Evolutionary conservation across 2,329 filamentous ascomycete species (phyloP).

Genomic region (Paecilomyces niveus): DNA sequence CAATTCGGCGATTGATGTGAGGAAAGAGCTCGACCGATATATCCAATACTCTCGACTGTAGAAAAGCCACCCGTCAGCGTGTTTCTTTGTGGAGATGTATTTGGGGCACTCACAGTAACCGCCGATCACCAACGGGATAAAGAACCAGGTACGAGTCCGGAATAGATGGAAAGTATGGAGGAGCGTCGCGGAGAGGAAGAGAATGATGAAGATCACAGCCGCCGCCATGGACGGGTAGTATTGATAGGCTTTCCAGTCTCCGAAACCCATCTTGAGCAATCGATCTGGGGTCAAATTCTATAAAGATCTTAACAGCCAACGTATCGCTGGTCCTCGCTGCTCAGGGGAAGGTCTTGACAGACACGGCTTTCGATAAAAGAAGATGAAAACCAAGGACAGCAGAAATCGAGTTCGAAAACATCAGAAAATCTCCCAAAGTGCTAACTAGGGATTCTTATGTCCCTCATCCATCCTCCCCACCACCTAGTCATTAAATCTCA

Average conservation of each 20-base stretch:
- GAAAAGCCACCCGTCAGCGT: background rate
- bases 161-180: slow-evolving; percentile 37
- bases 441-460: background rate
- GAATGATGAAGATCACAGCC: slow-evolving; percentile 39
- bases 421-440: background rate
- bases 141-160: slow-evolving; percentile 43
- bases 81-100: background rate
- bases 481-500: background rate
- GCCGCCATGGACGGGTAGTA: slow-evolving; percentile 41
- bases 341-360: background rate
- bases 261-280: background rate
- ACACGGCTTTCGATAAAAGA: no score
- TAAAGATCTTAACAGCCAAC: background rate
- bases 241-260: slow-evolving; percentile 17
- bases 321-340: background rate
- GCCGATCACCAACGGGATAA: slow-evolving; percentile 31
- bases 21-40: slow-evolving; percentile 43
- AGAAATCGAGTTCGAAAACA: background rate
- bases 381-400: background rate
- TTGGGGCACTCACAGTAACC: slow-evolving; percentile 26
- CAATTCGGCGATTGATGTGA: slow-evolving; percentile 23
- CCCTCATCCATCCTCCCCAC: background rate
- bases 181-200: slow-evolving; percentile 39
- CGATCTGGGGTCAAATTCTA: background rate
- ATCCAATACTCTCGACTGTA: slow-evolving; percentile 47